Evolutionary conservation across 1,284 basidiomycete genomes (phyloP), one percentile per base, ranked within the genome.

Genomic region (Fomitiporia mediterranea): DNA sequence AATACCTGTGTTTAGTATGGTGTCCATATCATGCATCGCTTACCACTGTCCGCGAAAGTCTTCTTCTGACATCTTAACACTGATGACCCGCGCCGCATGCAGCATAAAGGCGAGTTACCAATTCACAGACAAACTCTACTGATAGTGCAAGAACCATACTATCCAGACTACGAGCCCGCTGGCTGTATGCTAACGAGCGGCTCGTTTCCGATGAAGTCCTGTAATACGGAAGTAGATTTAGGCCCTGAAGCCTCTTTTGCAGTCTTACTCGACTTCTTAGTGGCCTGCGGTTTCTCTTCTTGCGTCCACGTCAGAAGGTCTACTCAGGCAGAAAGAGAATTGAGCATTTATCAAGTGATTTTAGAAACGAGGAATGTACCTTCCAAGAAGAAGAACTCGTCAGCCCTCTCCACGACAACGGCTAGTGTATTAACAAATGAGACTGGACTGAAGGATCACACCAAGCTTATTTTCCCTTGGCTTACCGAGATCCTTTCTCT

Each of bases 381-480:
- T 68, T 88, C 83, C 11, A 91, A 75, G 64, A 91, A 91, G 48
- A 84, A 65, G 62, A 86, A 88, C 60, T 90, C 88, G 47, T 89
- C 86, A 50, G 74, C 81, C 62, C 78, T 80, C 58, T 83, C 75
- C 23, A 83, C 80, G 15, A 83, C 79, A 11, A 74, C 73, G 4
- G 80, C 88, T 89, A 50, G 2, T 35, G 4, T 42, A 15, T 28
- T 6, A 7, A 2, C 15, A 9, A 8, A 19, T 13, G 8, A 43
- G 13, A 27, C 6, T 28, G 15, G 7, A 30, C 4, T 9, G 19
- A 44, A 34, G 28, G 35, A 42, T 48, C 50, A 53, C 52, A 19
- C 19, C 11, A 38, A 52, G n/a, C 32, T 40, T 6, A n/a, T 47
- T 27, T 28, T 51, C 6, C n/a, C n/a, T n/a, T 37, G 23, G 68